These are phyloP conservation scores for Lactuca sativa DNA, from an alignment of 129 eudicot species.

Conservation along the genomic window DNA sequence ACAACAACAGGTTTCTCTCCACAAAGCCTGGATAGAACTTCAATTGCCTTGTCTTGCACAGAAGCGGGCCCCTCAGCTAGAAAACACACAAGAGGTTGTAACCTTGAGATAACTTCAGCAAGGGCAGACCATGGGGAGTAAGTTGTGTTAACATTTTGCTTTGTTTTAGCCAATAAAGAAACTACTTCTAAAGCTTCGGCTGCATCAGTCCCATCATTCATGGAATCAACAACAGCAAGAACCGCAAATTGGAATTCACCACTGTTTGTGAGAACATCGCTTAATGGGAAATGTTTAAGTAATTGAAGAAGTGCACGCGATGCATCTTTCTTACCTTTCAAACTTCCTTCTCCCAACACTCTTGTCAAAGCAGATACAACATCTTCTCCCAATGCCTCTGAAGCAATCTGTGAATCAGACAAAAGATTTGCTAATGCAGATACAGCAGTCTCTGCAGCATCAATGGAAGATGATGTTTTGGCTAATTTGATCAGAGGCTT, in stretches of 20 bases:
- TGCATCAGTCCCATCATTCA: constrained; percentile 50
- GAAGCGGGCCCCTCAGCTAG: constrained; percentile 54
- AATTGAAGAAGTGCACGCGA: constrained; percentile 69
- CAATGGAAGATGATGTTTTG: constrained; percentile 63
- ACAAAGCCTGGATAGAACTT: constrained; percentile 68
- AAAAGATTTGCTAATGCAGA: constrained; percentile 76
- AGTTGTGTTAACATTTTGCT: constrained; percentile 38
- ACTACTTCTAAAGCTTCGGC: constrained; percentile 66
- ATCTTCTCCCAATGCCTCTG: constrained; percentile 82
- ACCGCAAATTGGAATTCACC: constrained; percentile 54
- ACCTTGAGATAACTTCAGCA: constrained; percentile 56
- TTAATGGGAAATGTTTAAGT: constrained; percentile 58
- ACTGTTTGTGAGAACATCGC: constrained; percentile 53
- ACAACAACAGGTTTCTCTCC: constrained; percentile 57
- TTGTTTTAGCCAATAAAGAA: constrained; percentile 51
- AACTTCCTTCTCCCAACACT: constrained; percentile 65
- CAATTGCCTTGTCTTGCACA: constrained; percentile 66
- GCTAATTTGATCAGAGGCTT: constrained; percentile 74
- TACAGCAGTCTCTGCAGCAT: constrained; percentile 80
- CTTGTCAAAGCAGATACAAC: constrained; percentile 72
- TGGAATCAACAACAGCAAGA: constrained; percentile 51
- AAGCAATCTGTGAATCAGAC: constrained; percentile 60
- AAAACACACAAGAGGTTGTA: constrained; percentile 58
- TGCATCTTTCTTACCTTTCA: constrained; percentile 69
- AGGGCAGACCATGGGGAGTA: constrained; percentile 50